Evolutionary conservation across 306 rosid genomes (phyloP), one percentile per base, ranked within the genome.

Genomic region (Malus domestica): DNA sequence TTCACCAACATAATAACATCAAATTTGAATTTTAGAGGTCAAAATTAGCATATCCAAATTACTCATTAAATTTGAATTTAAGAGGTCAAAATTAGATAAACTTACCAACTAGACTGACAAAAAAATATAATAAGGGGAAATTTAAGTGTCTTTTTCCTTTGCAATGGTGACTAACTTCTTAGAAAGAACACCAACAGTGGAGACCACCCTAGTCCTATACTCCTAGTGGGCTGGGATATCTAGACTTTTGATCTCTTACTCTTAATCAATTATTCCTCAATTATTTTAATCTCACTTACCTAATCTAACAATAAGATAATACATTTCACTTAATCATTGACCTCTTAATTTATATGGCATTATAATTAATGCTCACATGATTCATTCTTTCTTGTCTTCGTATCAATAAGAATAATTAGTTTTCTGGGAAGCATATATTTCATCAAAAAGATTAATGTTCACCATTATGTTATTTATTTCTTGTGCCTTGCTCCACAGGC

Each of bases 81-180:
- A 23, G 29, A 23, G 29, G 72, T 49, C 64, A 62, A 61, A 27
- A 44, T 61, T 79, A 66, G 79, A 73, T 72, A 68, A 68, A 57
- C 54, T 55, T 59, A 65, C 86, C 89, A 86, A 78, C 82, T 38
- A 72, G 84, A 81, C 69, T 81, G 85, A 87, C 65, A 77, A 67
- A 46, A 46, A 73, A 82, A 85, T 82, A 82, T 71, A 85, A 44
- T 71, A 45, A 23, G 5, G 62, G 33, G 73, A 69, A 74, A 68
- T 30, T 23, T 71, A 1, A 76, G 25, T 64, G 79, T 86, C 81
- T 35, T 76, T 85, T 78, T 85, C 90, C n/a, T 67, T 38, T 84
- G 83, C 76, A 75, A 73, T 73, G 76, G 79, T 71, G 71, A 76
- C 71, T 30, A 79, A 58, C 76, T 79, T 78, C 77, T 62, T 3